phyloP scores from a whole-genome alignment of 192 early-diverging fungal species.

The Podila minutissima region DNA sequence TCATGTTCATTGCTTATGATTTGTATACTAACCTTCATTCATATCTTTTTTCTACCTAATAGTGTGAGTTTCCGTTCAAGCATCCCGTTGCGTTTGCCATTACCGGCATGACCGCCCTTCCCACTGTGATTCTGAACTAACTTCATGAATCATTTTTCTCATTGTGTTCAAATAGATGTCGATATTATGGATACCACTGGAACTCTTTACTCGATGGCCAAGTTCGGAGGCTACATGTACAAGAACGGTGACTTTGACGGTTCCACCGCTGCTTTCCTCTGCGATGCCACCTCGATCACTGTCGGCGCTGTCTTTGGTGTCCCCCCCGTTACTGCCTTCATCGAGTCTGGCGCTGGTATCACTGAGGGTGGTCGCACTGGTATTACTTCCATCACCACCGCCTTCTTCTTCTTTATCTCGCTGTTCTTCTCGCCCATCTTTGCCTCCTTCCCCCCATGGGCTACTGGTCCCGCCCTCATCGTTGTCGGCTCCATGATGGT shows the following conservation, averaged over 20 bases:
- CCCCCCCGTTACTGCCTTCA: conserved; percentile 76
- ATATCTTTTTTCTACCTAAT: too few relatives aligned
- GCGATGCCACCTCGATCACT: conserved; percentile 70
- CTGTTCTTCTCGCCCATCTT: conserved; percentile 87
- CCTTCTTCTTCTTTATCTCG: conserved; percentile 75
- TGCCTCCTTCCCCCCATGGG: conserved; percentile 84
- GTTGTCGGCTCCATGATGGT: conserved; percentile 85
- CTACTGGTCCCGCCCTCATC: conserved; percentile 84
- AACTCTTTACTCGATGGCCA: conserved; percentile 83
- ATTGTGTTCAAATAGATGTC: conserved; percentile 58
- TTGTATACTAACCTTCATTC: background rate
- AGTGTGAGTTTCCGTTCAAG: too few relatives aligned
- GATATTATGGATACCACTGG: conserved; percentile 87
- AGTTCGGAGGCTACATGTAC: conserved; percentile 78
- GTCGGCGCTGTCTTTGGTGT: conserved; percentile 76
- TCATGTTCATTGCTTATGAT: background rate
- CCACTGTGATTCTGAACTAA: background rate
- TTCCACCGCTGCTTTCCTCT: conserved; percentile 74
- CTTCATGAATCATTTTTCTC: background rate
- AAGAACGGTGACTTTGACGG: conserved; percentile 77
- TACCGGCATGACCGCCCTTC: too few relatives aligned
- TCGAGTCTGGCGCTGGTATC: conserved; percentile 86
- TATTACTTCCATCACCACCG: conserved; percentile 70
- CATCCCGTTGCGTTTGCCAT: too few relatives aligned
- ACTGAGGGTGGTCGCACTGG: conserved; percentile 84